A percentile compares a stretch with the other conserved stretches of the same genome.
phyloP scores from a whole-genome alignment of 2,329 filamentous ascomycete species.

The Chaetoscypha palmicola region DNA sequence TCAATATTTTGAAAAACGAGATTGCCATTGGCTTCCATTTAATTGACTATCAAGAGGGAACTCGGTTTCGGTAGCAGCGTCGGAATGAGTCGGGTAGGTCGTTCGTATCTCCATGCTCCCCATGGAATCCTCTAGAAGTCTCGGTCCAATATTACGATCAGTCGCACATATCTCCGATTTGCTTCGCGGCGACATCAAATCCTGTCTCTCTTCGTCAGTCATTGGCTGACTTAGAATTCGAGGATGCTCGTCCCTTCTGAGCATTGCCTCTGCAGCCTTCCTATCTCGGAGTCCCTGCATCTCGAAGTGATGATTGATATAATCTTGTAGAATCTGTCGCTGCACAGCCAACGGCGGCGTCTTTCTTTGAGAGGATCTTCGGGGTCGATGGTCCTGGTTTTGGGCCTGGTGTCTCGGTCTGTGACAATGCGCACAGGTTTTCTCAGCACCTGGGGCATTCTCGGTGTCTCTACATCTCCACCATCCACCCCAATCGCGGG shows the following conservation, averaged over 20 bases:
- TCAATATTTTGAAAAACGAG: too few species aligned
- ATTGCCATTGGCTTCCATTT: too few species aligned
- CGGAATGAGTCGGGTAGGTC: neutral
- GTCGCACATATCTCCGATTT: neutral
- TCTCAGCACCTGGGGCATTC: slow-evolving; percentile 16
- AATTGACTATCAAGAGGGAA: too few species aligned
- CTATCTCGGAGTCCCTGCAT: neutral
- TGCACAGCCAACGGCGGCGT: neutral
- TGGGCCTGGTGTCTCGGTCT: neutral
- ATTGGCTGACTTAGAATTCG: neutral
- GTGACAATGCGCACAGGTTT: slow-evolving; percentile 16
- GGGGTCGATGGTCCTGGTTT: neutral
- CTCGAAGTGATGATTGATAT: neutral
- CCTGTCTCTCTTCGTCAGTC: neutral
- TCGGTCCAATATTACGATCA: neutral
- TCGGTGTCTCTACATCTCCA: slow-evolving; percentile 23
- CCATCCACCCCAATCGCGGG: slow-evolving; percentile 20
- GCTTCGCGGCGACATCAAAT: neutral
- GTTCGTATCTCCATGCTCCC: neutral
- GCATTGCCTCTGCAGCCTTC: neutral
- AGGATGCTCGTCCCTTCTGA: neutral
- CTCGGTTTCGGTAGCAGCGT: neutral
- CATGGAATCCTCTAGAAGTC: neutral
- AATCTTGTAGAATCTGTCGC: neutral
- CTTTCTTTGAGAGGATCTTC: neutral